A percentile compares a stretch with the other conserved stretches of the same genome.
phyloP scores from a whole-genome alignment of 768 basidiomycete genomes.

The Tephrocybe sp. region DNA sequence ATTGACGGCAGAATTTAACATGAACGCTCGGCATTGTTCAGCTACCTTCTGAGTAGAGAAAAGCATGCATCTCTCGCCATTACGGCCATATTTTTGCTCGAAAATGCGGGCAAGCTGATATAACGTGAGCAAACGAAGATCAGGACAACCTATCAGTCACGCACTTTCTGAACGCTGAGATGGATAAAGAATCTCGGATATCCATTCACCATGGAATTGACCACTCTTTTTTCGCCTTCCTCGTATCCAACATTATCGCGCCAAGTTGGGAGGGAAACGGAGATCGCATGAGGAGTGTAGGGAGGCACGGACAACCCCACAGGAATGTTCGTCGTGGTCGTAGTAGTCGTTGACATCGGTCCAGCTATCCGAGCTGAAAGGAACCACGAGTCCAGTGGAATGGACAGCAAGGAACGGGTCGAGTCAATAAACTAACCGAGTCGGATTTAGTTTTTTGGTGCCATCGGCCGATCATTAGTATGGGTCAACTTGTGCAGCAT shows the following conservation, averaged over 20 bases:
- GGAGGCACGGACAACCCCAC: conserved; percentile 60
- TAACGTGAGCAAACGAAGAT: background rate
- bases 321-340: conserved; percentile 23
- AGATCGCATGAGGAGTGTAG: conserved; percentile 83
- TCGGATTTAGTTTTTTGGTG: conserved; percentile 6
- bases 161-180: conserved; percentile 77
- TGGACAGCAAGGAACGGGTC: no score
- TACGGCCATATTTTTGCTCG: conserved; percentile 70
- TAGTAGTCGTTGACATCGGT: conserved; percentile 14
- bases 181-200: conserved; percentile 97
- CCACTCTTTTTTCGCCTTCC: conserved; percentile 77
- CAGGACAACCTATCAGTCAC: background rate
- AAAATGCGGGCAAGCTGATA: conserved; percentile 75
- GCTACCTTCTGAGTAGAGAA: conserved; percentile 74
- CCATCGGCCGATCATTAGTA: conserved; percentile 2
- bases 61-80: conserved; percentile 74
- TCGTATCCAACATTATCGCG: conserved; percentile 89
- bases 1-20: conserved; percentile 50
- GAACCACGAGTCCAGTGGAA: no score
- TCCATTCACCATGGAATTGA: conserved; percentile 79
- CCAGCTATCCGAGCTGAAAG: background rate
- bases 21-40: conserved; percentile 71
- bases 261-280: conserved; percentile 95
- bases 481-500: no score
- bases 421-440: background rate